Base-by-base conservation (phyloP, 2,329 filamentous ascomycete genomes). In the Grosmannia serpens region DNA sequence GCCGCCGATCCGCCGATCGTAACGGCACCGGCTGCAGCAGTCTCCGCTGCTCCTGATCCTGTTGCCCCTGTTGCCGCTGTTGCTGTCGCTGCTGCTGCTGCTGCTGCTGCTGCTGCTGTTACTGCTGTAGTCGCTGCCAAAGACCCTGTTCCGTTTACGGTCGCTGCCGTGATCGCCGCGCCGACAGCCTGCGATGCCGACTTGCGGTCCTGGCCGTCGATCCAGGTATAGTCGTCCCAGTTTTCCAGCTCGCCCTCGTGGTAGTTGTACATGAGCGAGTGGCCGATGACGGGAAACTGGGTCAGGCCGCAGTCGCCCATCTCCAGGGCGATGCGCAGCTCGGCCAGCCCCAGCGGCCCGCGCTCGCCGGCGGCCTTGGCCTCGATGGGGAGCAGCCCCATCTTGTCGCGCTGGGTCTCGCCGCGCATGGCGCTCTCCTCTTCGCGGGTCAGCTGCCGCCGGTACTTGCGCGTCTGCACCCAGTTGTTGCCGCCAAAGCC, bases 401-500 rank as follows among this genome's bases (percentile, higher is more conserved):
- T 86, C 60, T 87, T 86, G 60, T 91, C 88, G 64, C 89, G 80
- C 22, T 81, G 76, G 1, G 95, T 70, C 65, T 91, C 88, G 5
- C 91, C 90, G n/a, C 83, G 78, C 47, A 84, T 79, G 29, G 82
- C 84, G 0, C 83, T 81, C 50, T 86, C 80, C 68, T 96, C 91
- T 70, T 96, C 91, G 53, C 78, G 77, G 58, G 84, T 82, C 13
- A 96, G 77, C 68, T 89, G 88, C 60, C 81, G 79, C 62, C 83
- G 84, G 71, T 92, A 96, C 60, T 83, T 85, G 64, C 86, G 81
- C 2, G 90, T 95, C 69, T 91, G 86, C 60, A 96, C 82, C 77
- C 87, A 89, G 41, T 78, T 79, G 49, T 82, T 82, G 49, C 84
- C 85, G 3, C 86, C 86, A 58, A 84, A 84, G 3, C 82, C 82